phyloP scores from a whole-genome alignment of 345 rosid species.

The Eucalyptus erythrocorys region DNA sequence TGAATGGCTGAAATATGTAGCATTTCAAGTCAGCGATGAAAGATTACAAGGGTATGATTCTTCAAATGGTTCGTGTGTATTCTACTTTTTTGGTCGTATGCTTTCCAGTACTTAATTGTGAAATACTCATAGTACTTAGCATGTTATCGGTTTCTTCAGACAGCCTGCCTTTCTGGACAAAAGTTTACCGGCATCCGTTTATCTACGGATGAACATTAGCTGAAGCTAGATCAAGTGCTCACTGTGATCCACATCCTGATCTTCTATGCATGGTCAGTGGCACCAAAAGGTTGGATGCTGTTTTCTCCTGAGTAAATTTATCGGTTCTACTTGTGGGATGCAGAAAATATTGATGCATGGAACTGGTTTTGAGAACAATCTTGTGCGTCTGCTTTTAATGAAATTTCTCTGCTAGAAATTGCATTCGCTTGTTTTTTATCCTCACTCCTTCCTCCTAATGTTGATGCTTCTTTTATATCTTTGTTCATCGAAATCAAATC shows the following conservation, averaged over 20 bases:
- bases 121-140: not conserved
- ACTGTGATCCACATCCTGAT: slow-evolving; percentile 86
- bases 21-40: not conserved
- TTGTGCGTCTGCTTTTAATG: not conserved
- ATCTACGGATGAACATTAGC: slow-evolving; percentile 87
- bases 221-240: slow-evolving; percentile 65
- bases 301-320: not conserved
- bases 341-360: not conserved
- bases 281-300: slow-evolving; percentile 37
- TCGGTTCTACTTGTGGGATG: not conserved
- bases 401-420: not conserved
- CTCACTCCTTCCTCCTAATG: not conserved
- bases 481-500: not conserved
- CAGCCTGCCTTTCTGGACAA: slow-evolving; percentile 51
- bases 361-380: not conserved
- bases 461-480: not conserved
- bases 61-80: slow-evolving; percentile 26
- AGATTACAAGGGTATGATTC: not conserved
- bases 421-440: not conserved
- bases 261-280: slow-evolving; percentile 66
- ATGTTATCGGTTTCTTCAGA: slow-evolving; percentile 3
- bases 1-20: not conserved
- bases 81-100: not conserved
- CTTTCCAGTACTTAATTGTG: not conserved
- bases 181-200: slow-evolving; percentile 52